A percentile compares a stretch with the other conserved stretches of the same genome.
Conservation (phyloP, 495 filamentous ascomycete species). For the Aspergillus conjunctus region DNA sequence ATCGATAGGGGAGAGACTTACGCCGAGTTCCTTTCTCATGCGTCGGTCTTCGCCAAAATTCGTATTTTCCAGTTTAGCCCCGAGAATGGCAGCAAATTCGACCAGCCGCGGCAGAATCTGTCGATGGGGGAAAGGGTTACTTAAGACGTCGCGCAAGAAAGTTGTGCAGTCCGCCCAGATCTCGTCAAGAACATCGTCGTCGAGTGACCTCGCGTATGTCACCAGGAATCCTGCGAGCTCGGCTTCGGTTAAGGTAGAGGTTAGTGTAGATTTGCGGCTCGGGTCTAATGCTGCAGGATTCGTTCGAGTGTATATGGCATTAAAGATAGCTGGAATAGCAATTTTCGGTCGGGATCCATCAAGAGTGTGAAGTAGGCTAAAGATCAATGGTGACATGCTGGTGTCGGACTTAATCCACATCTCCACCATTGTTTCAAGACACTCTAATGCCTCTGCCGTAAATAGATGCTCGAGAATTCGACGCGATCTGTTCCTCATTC, state of each 20-base stretch:
- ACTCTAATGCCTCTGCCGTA: conserved; percentile 90
- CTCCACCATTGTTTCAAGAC: conserved; percentile 84
- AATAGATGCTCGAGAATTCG: conserved; percentile 92
- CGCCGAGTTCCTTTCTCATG: conserved; percentile 90
- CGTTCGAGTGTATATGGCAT: conserved; percentile 91
- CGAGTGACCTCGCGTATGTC: conserved; percentile 82
- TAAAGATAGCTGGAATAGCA: conserved; percentile 94
- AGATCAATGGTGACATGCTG: conserved; percentile 55
- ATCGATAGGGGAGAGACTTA: conserved; percentile 46
- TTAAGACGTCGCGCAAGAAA: conserved; percentile 85
- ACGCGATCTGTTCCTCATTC: conserved; percentile 85
- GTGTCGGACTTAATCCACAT: conserved; percentile 65
- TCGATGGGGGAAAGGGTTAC: conserved; percentile 92
- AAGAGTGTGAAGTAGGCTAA: conserved; percentile 85
- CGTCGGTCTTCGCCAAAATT: conserved; percentile 95
- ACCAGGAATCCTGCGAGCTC: conserved; percentile 87
- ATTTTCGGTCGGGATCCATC: conserved; percentile 90
- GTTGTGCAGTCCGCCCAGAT: conserved; percentile 95
- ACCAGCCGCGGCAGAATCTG: conserved; percentile 86
- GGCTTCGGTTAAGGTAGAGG: conserved; percentile 75
- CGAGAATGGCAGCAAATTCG: conserved; percentile 85
- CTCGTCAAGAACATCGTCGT: conserved; percentile 99
- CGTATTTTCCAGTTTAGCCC: conserved; percentile 94
- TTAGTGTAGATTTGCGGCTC: conserved; percentile 79
- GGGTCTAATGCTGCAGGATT: conserved; percentile 81